These are phyloP conservation scores for Sporisorium iseilematis-ciliati DNA, from an alignment of 1,284 basidiomycete genomes.

Conservation along the genomic window DNA sequence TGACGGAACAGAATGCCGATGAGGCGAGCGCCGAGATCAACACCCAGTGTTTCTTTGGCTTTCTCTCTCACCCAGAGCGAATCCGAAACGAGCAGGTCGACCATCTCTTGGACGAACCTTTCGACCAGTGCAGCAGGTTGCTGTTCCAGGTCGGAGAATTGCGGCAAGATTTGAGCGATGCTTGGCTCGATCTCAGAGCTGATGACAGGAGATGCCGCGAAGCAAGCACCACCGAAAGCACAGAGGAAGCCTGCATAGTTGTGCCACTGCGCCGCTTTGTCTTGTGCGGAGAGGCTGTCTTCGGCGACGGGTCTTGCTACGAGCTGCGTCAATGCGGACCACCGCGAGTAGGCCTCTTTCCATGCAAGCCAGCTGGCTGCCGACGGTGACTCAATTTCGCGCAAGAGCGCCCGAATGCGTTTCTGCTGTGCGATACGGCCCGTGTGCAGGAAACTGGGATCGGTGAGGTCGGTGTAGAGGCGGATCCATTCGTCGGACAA, in stretches of 20 bases:
- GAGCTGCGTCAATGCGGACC: conserved; percentile 73
- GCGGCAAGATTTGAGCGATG: conserved; percentile 33
- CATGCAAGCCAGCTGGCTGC: conserved; percentile 81
- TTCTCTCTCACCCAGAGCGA: conserved; percentile 67
- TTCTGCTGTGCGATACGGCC: conserved; percentile 84
- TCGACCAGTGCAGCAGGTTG: conserved; percentile 53
- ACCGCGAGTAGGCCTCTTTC: conserved; percentile 82
- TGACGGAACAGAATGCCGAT: conserved; percentile 63
- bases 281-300: conserved; percentile 71
- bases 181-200: conserved; percentile 25
- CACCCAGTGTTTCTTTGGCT: conserved; percentile 65
- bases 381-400: conserved; percentile 76
- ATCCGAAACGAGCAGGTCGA: conserved; percentile 65
- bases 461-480: conserved; percentile 51
- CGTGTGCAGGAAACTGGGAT: conserved; percentile 47
- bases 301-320: conserved; percentile 73
- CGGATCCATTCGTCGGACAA: conserved; percentile 49
- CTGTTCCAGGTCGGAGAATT: conserved; percentile 30
- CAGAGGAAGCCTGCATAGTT: conserved; percentile 85
- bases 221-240: conserved; percentile 79
- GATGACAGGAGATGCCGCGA: conserved; percentile 27
- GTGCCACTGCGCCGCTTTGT: conserved; percentile 77
- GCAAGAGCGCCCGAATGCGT: conserved; percentile 79
- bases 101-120: conserved; percentile 64
- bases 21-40: conserved; percentile 56